phyloP scores from a whole-genome alignment of 2,329 filamentous ascomycete species.

The Trichoderma gracile region DNA sequence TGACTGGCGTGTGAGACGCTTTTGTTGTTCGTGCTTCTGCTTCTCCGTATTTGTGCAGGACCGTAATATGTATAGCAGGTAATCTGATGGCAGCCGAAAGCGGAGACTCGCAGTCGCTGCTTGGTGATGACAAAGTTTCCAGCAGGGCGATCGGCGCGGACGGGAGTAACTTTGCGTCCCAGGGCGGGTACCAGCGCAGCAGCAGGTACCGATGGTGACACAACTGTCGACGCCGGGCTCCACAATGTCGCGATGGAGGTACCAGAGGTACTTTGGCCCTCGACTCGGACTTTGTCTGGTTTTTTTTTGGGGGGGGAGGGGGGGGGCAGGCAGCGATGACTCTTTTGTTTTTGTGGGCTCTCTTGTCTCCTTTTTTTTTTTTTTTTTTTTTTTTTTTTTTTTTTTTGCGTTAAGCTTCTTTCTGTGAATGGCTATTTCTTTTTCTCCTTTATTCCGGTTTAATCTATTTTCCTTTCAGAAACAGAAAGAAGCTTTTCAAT shows the following conservation, averaged over 20 bases:
- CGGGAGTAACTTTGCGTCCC: conserved; percentile 6
- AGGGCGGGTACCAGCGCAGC: neutral
- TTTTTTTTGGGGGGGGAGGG: neutral
- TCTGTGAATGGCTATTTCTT: neutral
- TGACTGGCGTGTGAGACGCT: conserved; percentile 29
- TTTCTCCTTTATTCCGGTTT: neutral
- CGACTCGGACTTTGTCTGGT: too few relatives aligned
- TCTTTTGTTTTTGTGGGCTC: conserved; percentile 20
- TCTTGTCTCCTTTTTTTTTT: neutral
- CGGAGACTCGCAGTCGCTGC: conserved; percentile 28
- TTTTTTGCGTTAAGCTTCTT: conserved; percentile 5
- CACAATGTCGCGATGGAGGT: conserved; percentile 24
- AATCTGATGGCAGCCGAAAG: conserved; percentile 30
- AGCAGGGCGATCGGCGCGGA: neutral
- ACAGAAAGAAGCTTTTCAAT: too few relatives aligned
- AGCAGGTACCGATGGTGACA: conserved; percentile 10
- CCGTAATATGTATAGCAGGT: neutral
- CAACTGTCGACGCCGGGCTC: conserved; percentile 23
- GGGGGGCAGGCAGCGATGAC: conserved; percentile 17
- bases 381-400: neutral
- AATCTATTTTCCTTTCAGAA: neutral
- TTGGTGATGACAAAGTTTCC: conserved; percentile 25
- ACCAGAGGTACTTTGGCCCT: neutral
- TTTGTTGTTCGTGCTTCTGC: conserved; percentile 27
- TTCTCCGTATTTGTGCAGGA: conserved; percentile 1